Evolutionary conservation across 257 asterid genomes (phyloP), one percentile per base, ranked within the genome.

Genomic region (Anisodus acutangulus): DNA sequence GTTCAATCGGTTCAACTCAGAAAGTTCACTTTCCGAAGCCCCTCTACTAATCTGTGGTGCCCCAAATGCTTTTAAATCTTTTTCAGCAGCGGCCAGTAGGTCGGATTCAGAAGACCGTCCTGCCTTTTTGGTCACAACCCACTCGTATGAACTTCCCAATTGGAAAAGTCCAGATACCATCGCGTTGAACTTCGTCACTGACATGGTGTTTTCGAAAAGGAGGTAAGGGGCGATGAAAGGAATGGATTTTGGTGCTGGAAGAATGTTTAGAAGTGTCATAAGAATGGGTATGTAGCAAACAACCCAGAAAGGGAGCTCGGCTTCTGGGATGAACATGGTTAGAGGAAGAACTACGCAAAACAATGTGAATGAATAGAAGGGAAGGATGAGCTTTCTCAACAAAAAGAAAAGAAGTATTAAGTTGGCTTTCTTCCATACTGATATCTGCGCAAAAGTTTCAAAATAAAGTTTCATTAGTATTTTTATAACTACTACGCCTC

Each of bases 201-300:
- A 91, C 93, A 91, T 92, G 10, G 97, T 91, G 92, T 92, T 92
- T 71, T 92, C 95, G 7, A 92, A 92, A 31, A 92, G 92, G 53
- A 92, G 94, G 84, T 92, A 91, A 0, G 97, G 97, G 66, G 97
- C 94, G 8, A 92, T 80, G 89, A 92, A 92, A 6, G 97, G 94
- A 76, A 92, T 85, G 87, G 94, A 89, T 87, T 90, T 90, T 68
- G 93, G 97, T 11, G 92, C 69, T 0, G 94, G 97, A 89, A 92
- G 90, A 66, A 91, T 85, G 89, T 85, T 92, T 51, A 92, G 85
- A 22, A 89, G 37, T 5, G 97, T 91, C 97, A 92, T 92, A 39
- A 90, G 82, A 37, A 90, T 72, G 1, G 97, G 97, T 10, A 92
- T 45, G 85, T 90, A 91, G 88, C 94, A 92, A 57, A 92, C 87